Percentiles rank a stretch among this genome's conserved stretches.
Conservation (phyloP, 1,284 basidiomycete species). For the Malassezia vespertilionis region DNA sequence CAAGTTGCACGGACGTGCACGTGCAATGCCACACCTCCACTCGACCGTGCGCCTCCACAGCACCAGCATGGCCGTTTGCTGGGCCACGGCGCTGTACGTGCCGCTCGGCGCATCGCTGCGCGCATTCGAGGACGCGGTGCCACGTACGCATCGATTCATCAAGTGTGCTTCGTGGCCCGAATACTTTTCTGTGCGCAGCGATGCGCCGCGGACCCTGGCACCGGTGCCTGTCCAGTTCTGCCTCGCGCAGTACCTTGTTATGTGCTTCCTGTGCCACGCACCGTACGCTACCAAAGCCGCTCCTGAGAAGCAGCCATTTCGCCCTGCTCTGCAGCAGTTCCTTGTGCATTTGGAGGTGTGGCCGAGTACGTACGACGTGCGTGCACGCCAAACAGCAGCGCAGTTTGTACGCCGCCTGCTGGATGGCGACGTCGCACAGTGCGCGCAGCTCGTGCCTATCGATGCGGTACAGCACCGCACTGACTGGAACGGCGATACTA, state of each 20-base stretch:
- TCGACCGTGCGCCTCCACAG: too few relatives aligned
- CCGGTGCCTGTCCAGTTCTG: slow-evolving; percentile 1
- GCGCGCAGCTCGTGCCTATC: too few relatives aligned
- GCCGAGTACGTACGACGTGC: too few relatives aligned
- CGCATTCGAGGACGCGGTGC: slow-evolving; percentile 1
- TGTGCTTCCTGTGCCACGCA: slow-evolving; percentile 13
- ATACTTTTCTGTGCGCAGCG: slow-evolving; percentile 1
- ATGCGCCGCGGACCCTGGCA: background rate
- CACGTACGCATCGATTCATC: too few relatives aligned
- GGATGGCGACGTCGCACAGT: background rate
- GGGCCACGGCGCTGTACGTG: slow-evolving; percentile 6
- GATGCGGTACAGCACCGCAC: too few relatives aligned
- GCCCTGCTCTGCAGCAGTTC: background rate
- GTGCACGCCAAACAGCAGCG: too few relatives aligned
- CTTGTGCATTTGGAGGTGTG: too few relatives aligned
- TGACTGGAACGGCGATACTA: too few relatives aligned
- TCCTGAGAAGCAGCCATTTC: slow-evolving; percentile 9
- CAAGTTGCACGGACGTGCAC: too few relatives aligned
- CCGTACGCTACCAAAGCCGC: background rate
- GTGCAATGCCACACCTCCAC: too few relatives aligned
- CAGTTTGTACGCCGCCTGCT: background rate
- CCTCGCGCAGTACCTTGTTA: slow-evolving; percentile 5
- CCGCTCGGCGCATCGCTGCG: slow-evolving; percentile 2
- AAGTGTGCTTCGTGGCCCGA: too few relatives aligned
- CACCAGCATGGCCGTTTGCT: slow-evolving; percentile 2